Base-by-base conservation (phyloP, 1,284 basidiomycete species). In the Neolentinus lepideus region DNA sequence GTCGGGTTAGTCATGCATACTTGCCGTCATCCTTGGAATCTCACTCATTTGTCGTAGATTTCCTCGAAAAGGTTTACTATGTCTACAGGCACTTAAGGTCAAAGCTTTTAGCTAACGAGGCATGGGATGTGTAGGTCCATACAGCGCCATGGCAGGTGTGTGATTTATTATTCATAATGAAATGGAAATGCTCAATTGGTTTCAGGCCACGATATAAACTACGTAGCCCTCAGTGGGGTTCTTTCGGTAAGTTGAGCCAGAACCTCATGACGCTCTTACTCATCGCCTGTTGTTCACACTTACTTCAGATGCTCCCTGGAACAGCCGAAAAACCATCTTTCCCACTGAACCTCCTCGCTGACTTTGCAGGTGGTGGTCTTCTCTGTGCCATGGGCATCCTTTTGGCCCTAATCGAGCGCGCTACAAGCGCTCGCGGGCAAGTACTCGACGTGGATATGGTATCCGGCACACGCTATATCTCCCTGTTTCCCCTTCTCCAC, bases 401-500 rank as follows among this genome's bases (percentile, higher is more conserved):
- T 10, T 73, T 92, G 4, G 91, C 91, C 0, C 71, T 94, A 16
- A 66, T 90, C 50, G 85, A 90, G 63, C 79, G 90, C 48, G 70
- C 70, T 25, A 75, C 68, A 54, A 88, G 79, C 59, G 84, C 83
- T 14, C 72, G 74, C 2, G 91, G 91, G 3, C 90, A 92, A 67
- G 75, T 93, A 6, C 84, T 94, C 43, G 77, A 89, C 57, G 74
- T 80, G 1, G 85, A 94, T 66, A 92, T 94, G 90, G 89, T 85
- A 62, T 85, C 89, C 10, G 91, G 91, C 0, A 75, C 85, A 1
- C 84, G 90, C 53, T 93, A 92, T 67, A 63, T 92, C 22, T 79
- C 88, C 4, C 81, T 82, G 1, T 92, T 85, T 60, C 81, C 88
- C 6, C 74, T 92, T 6, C 70, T 88, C 21, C 74, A 84, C 25